phyloP scores from a whole-genome alignment of 345 rosid species.

The Euphorbia tirucalli region DNA sequence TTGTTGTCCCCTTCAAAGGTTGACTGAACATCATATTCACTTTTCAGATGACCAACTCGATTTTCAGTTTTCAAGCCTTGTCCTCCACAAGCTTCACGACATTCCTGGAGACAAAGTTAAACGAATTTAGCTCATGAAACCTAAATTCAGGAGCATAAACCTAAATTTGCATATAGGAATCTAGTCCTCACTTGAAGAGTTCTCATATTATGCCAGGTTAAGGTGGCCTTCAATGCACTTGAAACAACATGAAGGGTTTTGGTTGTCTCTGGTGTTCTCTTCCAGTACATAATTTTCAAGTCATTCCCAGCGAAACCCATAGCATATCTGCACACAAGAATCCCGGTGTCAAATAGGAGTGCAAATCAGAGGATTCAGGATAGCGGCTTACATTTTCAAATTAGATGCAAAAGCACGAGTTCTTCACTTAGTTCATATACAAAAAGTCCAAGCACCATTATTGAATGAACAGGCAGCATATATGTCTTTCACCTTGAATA shows the following conservation, averaged over 20 bases:
- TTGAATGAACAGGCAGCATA: no score
- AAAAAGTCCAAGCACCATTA: not conserved
- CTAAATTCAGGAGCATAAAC: not conserved
- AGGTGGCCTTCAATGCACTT: conserved; percentile 76
- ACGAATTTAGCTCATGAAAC: not conserved
- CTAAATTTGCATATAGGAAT: not conserved
- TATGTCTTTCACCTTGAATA: no score
- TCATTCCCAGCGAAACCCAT: conserved; percentile 72
- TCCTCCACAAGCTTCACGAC: conserved; percentile 98
- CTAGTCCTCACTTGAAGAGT: conserved; percentile 70
- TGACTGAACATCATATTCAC: conserved; percentile 85
- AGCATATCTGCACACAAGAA: conserved; percentile 55
- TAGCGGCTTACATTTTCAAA: not conserved
- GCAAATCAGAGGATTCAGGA: not conserved
- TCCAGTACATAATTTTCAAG: conserved; percentile 72
- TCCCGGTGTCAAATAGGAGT: not conserved
- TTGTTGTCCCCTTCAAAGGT: conserved; percentile 97
- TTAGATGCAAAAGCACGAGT: not conserved
- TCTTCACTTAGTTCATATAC: no score
- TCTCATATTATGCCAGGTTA: conserved; percentile 91
- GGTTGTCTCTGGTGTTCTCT: conserved; percentile 74
- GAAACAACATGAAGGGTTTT: conserved; percentile 77
- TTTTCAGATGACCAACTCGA: conserved; percentile 75
- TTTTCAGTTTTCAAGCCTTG: conserved; percentile 94
- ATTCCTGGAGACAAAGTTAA: conserved; percentile 51